Evolutionary conservation across 2,329 filamentous ascomycete species (phyloP).

Genomic region (Xylaria sp.): DNA sequence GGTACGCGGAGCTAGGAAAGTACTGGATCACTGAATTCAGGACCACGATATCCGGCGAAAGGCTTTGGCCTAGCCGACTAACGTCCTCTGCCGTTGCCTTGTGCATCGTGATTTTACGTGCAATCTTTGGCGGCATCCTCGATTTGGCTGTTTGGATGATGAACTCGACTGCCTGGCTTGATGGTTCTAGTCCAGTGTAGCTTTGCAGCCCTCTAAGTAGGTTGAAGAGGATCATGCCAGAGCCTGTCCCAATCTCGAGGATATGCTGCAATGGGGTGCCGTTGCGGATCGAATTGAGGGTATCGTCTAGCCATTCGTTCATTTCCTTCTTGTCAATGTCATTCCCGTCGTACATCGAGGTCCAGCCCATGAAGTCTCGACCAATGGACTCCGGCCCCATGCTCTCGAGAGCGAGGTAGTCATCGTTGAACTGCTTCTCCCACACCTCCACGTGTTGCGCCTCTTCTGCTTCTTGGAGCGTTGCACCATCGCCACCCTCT

Average conservation of each 20-base stretch:
- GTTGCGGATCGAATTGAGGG: neutral
- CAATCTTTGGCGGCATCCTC: neutral
- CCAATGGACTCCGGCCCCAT: neutral
- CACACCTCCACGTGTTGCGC: neutral
- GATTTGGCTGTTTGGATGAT: neutral
- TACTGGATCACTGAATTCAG: conserved; percentile 5
- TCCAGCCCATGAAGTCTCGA: neutral
- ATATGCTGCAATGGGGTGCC: neutral
- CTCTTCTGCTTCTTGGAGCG: neutral
- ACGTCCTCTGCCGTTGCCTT: neutral
- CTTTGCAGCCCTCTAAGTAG: neutral
- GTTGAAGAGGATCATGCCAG: conserved; percentile 6
- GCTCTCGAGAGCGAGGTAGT: neutral
- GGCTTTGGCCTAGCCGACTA: neutral
- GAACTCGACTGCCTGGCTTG: neutral
- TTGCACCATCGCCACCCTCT: neutral
- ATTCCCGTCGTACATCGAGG: conserved; percentile 9
- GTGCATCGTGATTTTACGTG: neutral
- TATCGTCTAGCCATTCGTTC: conserved; percentile 8
- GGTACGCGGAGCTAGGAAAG: conserved; percentile 1
- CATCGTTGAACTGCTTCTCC: neutral
- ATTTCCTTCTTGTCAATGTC: conserved; percentile 6
- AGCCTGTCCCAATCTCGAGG: conserved; percentile 2
- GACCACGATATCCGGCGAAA: neutral
- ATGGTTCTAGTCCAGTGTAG: conserved; percentile 2